Conservation (phyloP, 768 basidiomycete species). For the Asterophora parasitica region DNA sequence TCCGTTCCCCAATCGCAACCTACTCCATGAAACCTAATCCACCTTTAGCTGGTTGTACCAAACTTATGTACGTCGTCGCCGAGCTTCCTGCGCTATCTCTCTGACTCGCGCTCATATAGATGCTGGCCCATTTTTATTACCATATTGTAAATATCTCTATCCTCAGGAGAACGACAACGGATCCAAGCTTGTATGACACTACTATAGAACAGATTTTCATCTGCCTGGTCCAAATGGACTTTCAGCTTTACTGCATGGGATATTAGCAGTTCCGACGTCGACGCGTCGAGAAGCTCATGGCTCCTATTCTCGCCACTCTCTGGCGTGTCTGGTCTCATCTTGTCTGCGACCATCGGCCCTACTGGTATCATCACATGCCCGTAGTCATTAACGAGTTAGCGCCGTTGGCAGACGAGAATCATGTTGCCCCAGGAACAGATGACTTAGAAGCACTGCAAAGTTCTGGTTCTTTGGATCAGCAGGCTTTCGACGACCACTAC, state of each 20-base stretch:
- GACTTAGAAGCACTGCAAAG: neutral
- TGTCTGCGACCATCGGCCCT: too few species aligned
- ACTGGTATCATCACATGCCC: neutral
- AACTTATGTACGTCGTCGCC: constrained; percentile 1
- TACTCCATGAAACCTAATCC: constrained; percentile 13
- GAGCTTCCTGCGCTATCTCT: neutral
- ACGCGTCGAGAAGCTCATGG: neutral
- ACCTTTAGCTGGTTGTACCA: neutral
- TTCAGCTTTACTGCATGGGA: neutral
- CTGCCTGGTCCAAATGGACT: neutral
- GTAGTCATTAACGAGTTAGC: neutral
- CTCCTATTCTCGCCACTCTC: neutral
- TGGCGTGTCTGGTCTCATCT: neutral
- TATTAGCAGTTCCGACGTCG: too few species aligned
- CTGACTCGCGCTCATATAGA: constrained; percentile 4
- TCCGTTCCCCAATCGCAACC: constrained; percentile 13
- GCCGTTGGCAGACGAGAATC: neutral
- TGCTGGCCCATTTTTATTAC: constrained; percentile 6
- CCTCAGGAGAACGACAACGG: constrained; percentile 3
- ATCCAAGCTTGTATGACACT: constrained; percentile 14
- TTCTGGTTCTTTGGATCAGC: constrained; percentile 3
- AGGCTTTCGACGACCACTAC: neutral
- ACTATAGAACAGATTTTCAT: constrained; percentile 13
- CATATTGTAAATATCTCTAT: constrained; percentile 12
- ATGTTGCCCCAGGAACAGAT: neutral